Evolutionary conservation across 305 asterid genomes (phyloP).

Genomic region (Solanum hybrid): DNA sequence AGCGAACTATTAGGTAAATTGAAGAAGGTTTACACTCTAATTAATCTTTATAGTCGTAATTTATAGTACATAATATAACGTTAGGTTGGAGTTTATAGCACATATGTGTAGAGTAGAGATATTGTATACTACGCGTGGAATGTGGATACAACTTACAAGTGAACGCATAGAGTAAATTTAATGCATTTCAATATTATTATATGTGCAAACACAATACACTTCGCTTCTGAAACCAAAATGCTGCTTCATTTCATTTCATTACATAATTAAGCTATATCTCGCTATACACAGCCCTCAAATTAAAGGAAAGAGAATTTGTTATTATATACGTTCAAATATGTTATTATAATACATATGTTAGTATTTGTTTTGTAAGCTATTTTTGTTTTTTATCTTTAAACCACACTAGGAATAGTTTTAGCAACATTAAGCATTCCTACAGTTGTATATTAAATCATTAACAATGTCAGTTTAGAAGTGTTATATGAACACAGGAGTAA

Average conservation of each 20-base stretch:
- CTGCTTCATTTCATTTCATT: background rate
- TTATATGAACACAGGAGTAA: background rate
- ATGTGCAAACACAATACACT: background rate
- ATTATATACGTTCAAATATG: background rate
- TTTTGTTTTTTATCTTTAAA: background rate
- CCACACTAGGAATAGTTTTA: background rate
- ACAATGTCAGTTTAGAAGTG: background rate
- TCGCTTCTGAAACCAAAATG: background rate
- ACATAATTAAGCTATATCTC: background rate
- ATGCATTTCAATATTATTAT: background rate
- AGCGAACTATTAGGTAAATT: background rate
- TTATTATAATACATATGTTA: background rate
- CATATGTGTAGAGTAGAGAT: background rate
- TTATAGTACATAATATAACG: background rate
- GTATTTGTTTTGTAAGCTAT: background rate
- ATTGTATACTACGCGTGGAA: background rate
- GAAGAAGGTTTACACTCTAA: background rate
- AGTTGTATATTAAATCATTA: background rate
- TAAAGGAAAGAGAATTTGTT: background rate
- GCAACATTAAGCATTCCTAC: background rate
- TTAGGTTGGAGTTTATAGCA: background rate
- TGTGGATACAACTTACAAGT: background rate
- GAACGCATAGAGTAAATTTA: background rate
- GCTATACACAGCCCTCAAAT: background rate
- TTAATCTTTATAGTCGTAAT: background rate